A percentile compares a stretch with the other conserved stretches of the same genome.
phyloP scores from a whole-genome alignment of 805 yeast species.

The Lipomyces mesembrius region DNA sequence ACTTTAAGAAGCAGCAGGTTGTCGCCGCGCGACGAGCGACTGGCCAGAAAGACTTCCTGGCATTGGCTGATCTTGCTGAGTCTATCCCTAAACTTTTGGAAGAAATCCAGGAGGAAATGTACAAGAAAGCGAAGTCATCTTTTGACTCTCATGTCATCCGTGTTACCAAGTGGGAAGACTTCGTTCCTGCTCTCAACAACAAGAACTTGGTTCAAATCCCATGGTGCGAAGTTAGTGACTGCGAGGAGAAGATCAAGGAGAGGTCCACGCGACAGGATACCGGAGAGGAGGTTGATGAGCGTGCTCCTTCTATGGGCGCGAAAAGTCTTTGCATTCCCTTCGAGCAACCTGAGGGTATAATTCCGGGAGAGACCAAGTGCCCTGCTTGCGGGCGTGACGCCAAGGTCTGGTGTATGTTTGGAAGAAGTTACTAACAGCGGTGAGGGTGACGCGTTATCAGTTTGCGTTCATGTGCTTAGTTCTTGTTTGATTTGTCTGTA shows the following conservation, averaged over 20 bases:
- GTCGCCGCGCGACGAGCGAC: slow-evolving; percentile 93
- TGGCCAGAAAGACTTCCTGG: slow-evolving; percentile 71
- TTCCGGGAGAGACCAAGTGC: slow-evolving; percentile 75
- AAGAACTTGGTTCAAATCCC: slow-evolving; percentile 92
- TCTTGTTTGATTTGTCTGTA: background rate
- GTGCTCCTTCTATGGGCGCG: slow-evolving; percentile 99
- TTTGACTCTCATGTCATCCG: slow-evolving; percentile 82
- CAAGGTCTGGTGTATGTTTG: slow-evolving; percentile 85
- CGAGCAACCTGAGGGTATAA: slow-evolving; percentile 68
- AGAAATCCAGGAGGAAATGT: slow-evolving; percentile 76
- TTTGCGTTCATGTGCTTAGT: background rate
- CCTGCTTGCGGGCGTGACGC: slow-evolving; percentile 81
- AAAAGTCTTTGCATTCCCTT: slow-evolving; percentile 96
- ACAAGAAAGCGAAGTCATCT: slow-evolving; percentile 74
- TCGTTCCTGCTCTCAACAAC: slow-evolving; percentile 87
- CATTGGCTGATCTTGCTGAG: slow-evolving; percentile 65
- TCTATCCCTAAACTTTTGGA: slow-evolving; percentile 78
- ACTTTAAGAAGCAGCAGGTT: slow-evolving; percentile 76
- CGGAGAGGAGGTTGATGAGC: slow-evolving; percentile 83
- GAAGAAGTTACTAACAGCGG: slow-evolving; percentile 78
- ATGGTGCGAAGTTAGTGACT: slow-evolving; percentile 94
- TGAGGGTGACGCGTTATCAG: background rate
- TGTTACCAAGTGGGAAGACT: slow-evolving; percentile 87
- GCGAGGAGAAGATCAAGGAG: slow-evolving; percentile 97
- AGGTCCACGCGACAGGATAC: slow-evolving; percentile 75